Conservation (phyloP, 1,284 basidiomycete species). For the Acaromyces ingoldii region DNA sequence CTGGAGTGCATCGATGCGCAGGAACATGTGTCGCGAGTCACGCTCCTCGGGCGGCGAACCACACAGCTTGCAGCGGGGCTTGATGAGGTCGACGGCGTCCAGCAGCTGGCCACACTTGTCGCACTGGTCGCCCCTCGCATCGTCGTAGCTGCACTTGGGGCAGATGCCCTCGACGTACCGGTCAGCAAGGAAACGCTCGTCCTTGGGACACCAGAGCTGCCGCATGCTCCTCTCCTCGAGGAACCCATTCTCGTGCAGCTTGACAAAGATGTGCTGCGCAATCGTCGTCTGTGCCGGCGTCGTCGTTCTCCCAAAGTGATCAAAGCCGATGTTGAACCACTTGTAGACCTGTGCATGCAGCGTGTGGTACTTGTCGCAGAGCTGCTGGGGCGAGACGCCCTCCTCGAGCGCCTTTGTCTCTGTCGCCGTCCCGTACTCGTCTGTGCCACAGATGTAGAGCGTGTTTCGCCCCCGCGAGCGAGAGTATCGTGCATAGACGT, state of each 20-base stretch:
- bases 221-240: slow-evolving; percentile 47
- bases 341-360: slow-evolving; percentile 89
- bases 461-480: slow-evolving; percentile 57
- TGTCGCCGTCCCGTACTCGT: slow-evolving; percentile 97
- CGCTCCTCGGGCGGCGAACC: slow-evolving; percentile 64
- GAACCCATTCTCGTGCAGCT: slow-evolving; percentile 45
- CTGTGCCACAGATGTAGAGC: slow-evolving; percentile 87
- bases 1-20: slow-evolving; percentile 80
- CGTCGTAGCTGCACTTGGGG: slow-evolving; percentile 54
- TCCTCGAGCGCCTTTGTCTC: slow-evolving; percentile 97
- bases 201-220: slow-evolving; percentile 45
- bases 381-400: slow-evolving; percentile 73
- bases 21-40: slow-evolving; percentile 85
- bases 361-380: slow-evolving; percentile 89
- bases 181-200: slow-evolving; percentile 47
- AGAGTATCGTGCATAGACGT: slow-evolving; percentile 84
- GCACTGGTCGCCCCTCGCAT: slow-evolving; percentile 97
- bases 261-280: slow-evolving; percentile 49
- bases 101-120: slow-evolving; percentile 88
- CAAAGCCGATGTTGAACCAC: slow-evolving; percentile 89
- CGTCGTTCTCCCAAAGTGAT: slow-evolving; percentile 93
- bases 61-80: slow-evolving; percentile 87
- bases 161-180: slow-evolving; percentile 50
- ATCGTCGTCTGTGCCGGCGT: slow-evolving; percentile 81
- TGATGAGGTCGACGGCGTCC: slow-evolving; percentile 81